These are phyloP conservation scores for Tuber umbilicatum DNA, from an alignment of 495 filamentous ascomycete genomes.

Conservation along the genomic window DNA sequence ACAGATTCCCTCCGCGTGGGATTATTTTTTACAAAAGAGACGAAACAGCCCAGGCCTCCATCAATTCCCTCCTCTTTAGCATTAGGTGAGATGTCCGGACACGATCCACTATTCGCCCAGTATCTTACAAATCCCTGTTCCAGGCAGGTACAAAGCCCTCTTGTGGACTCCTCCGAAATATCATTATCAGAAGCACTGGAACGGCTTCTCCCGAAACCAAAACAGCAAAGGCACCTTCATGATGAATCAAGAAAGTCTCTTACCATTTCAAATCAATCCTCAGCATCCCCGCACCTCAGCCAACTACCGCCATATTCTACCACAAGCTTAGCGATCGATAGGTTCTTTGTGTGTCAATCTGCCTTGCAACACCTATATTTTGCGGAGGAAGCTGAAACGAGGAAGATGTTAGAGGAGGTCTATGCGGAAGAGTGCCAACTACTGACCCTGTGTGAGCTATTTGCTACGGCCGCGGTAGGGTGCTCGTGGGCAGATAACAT, in stretches of 20 bases:
- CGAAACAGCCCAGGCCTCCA: background rate
- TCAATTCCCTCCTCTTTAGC: background rate
- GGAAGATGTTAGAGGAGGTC: conserved; percentile 2
- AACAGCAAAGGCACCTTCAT: conserved; percentile 1
- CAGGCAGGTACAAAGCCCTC: background rate
- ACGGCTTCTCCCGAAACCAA: conserved; percentile 5
- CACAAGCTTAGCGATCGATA: conserved; percentile 16
- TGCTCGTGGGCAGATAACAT: conserved; percentile 12
- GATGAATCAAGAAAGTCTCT: conserved; percentile 12
- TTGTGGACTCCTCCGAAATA: conserved; percentile 13
- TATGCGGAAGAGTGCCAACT: conserved; percentile 9
- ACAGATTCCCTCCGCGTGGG: background rate
- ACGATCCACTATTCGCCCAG: background rate
- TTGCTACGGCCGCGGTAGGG: conserved; percentile 14
- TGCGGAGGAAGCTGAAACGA: conserved; percentile 7
- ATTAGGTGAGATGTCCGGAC: conserved; percentile 3
- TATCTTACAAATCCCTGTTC: conserved; percentile 1
- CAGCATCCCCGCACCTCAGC: background rate
- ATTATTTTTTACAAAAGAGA: background rate
- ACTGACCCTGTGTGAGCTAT: conserved; percentile 13
- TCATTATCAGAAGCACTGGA: conserved; percentile 7
- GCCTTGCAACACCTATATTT: conserved; percentile 8
- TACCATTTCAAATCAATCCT: background rate
- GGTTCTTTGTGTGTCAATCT: conserved; percentile 11
- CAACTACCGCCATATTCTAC: conserved; percentile 11